These are phyloP conservation scores for Artemisia annua DNA, from an alignment of 129 eudicot genomes.

Conservation along the genomic window DNA sequence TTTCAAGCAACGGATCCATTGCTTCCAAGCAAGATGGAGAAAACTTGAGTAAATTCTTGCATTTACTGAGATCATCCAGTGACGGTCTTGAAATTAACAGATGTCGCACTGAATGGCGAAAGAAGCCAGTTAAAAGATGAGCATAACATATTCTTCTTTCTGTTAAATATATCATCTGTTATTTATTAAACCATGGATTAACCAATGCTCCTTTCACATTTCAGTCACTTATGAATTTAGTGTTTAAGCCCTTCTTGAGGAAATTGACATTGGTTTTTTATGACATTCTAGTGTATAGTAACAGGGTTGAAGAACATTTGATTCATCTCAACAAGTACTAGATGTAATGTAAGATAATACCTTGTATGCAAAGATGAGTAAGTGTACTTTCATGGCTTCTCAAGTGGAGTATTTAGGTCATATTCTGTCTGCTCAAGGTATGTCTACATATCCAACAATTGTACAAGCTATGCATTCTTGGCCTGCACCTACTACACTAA, in stretches of 20 bases:
- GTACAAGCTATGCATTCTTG: not conserved
- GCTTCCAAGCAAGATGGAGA: conserved; percentile 29
- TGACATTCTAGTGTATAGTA: not conserved
- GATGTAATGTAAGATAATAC: not conserved
- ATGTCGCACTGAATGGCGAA: conserved; percentile 82
- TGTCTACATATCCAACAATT: not conserved
- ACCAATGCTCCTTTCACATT: too few species aligned
- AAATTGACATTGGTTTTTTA: too few species aligned
- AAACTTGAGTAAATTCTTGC: conserved; percentile 47
- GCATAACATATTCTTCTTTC: not conserved
- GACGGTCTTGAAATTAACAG: conserved; percentile 74
- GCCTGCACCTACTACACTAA: not conserved
- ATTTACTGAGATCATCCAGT: conserved; percentile 61
- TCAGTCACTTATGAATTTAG: too few species aligned
- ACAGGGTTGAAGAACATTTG: not conserved
- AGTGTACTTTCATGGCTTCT: not conserved
- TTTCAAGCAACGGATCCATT: conserved; percentile 46
- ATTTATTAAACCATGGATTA: too few species aligned
- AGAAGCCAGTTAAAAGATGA: conserved; percentile 52
- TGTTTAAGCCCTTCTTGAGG: too few species aligned
- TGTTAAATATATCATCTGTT: too few species aligned
- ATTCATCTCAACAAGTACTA: not conserved
- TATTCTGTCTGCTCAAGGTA: not conserved
- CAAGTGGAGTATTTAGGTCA: conserved; percentile 3
- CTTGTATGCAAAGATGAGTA: not conserved